Conservation (phyloP, 2,329 filamentous ascomycete genomes). For the Xylaria sp. region DNA sequence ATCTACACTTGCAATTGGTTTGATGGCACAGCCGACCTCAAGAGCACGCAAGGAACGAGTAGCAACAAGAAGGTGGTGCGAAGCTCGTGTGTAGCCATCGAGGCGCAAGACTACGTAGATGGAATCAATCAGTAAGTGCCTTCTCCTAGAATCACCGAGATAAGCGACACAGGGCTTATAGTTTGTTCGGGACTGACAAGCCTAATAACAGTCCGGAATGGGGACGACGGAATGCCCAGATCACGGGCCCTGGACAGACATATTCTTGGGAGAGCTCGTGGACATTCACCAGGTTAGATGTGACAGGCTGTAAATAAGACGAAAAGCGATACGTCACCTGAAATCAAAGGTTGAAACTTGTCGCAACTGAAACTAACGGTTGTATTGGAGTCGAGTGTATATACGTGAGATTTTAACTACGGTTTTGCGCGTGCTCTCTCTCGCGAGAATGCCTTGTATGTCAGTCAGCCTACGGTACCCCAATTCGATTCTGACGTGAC, state of each 20-base stretch:
- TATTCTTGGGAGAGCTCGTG: constrained; percentile 59
- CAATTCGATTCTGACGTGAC: background rate
- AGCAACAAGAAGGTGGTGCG: constrained; percentile 59
- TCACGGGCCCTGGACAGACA: constrained; percentile 53
- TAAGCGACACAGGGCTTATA: constrained; percentile 1
- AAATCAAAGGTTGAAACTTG: constrained; percentile 3
- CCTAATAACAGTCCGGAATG: constrained; percentile 54
- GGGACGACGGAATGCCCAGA: constrained; percentile 54
- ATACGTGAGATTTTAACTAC: background rate
- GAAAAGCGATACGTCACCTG: constrained; percentile 3
- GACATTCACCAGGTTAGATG: constrained; percentile 51
- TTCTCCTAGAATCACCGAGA: background rate
- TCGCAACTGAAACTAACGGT: constrained; percentile 26
- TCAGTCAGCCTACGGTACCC: background rate
- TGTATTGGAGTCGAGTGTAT: background rate
- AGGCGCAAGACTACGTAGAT: constrained; percentile 81
- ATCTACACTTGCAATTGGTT: constrained; percentile 74
- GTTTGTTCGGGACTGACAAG: constrained; percentile 35
- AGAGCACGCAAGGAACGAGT: constrained; percentile 67
- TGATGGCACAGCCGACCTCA: constrained; percentile 62
- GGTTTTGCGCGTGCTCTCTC: background rate
- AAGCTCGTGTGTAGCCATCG: constrained; percentile 78
- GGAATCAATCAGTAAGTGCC: constrained; percentile 72
- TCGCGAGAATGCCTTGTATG: background rate
- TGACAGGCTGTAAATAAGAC: background rate